Conservation (phyloP, 2,329 filamentous ascomycete genomes). For the Microcyclospora pomicola region DNA sequence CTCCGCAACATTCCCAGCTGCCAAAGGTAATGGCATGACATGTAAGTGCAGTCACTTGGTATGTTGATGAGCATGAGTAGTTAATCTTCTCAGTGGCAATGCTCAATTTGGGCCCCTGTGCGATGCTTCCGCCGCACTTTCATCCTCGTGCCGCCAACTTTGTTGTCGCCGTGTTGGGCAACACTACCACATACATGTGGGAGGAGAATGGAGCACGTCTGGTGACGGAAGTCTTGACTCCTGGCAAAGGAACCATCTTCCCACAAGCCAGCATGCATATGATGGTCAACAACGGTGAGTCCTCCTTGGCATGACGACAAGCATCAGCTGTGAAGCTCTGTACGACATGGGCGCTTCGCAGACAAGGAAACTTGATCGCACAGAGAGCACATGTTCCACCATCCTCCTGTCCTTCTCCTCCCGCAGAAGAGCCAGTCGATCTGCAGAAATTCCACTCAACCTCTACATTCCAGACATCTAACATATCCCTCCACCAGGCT, state of each 20-base stretch:
- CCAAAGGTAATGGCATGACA: conserved; percentile 35
- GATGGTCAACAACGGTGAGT: conserved; percentile 37
- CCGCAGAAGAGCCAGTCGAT: not conserved
- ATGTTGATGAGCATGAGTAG: not conserved
- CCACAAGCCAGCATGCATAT: conserved; percentile 34
- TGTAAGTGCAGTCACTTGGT: conserved; percentile 18
- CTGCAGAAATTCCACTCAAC: not conserved
- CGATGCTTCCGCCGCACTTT: conserved; percentile 38
- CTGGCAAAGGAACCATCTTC: conserved; percentile 38
- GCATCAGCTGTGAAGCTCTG: not conserved
- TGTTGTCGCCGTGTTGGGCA: conserved; percentile 35
- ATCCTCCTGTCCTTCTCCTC: not conserved
- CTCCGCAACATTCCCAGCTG: conserved; percentile 37
- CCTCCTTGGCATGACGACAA: not conserved
- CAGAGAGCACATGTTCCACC: not conserved
- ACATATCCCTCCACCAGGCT: conserved; percentile 21
- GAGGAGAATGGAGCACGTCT: conserved; percentile 37
- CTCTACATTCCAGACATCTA: not conserved
- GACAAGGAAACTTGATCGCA: not conserved
- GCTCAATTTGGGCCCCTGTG: conserved; percentile 36
- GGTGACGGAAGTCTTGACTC: conserved; percentile 28
- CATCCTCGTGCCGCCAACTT: conserved; percentile 38
- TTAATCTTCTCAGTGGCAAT: conserved; percentile 17
- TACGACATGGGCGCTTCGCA: not conserved
- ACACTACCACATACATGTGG: conserved; percentile 38